Evolutionary conservation across 192 early-diverging fungal genomes (phyloP), one percentile per base, ranked within the genome.

Genomic region (Umbelopsis vinacea): DNA sequence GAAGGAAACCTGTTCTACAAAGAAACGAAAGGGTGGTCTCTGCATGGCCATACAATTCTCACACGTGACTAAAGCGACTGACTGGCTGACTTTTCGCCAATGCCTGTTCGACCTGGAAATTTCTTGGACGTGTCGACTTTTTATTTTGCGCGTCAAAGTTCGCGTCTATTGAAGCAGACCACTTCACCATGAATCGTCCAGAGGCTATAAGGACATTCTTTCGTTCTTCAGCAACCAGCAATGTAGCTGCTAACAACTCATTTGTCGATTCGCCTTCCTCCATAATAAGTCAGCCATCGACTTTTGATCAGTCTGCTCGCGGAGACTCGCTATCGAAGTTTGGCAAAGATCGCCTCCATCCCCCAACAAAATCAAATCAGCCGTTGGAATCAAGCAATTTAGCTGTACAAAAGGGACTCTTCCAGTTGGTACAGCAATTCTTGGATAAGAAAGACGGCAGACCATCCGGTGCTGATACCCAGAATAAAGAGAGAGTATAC

Each of bases 171-270:
- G 29, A 37, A 29, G 29, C 11, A 29, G 29, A 63, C 17, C 35
- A 29, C 15, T 11, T 37, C 33, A n/a, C 26, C 33, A 63, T 63
- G 57, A 63, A 63, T 63, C 57, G 57, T 37, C 57, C 57, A 63
- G 57, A 63, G 11, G 57, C 57, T n/a, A 63, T 63, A 35, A 63
- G 33, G 33, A 63, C 57, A 17, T 63, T 63, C 57, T 63, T 63
- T 35, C 57, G 57, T 6, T 63, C 57, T 17, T 63, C 57, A 63
- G 33, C 57, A 6, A 37, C 12, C 23, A 37, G 26, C 2, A 11
- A 63, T 63, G 33, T 4, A 11, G 57, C 24, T 1, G 4, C 57
- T 14, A 63, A n/a, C 14, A 63, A 26, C 17, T 14, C 26, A 63
- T 19, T 63, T 17, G 57, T 63, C 26, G 57, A 63, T 63, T 63